phyloP scores from a whole-genome alignment of 2,329 filamentous ascomycete genomes.

The Penicillium aurantiogriseum region DNA sequence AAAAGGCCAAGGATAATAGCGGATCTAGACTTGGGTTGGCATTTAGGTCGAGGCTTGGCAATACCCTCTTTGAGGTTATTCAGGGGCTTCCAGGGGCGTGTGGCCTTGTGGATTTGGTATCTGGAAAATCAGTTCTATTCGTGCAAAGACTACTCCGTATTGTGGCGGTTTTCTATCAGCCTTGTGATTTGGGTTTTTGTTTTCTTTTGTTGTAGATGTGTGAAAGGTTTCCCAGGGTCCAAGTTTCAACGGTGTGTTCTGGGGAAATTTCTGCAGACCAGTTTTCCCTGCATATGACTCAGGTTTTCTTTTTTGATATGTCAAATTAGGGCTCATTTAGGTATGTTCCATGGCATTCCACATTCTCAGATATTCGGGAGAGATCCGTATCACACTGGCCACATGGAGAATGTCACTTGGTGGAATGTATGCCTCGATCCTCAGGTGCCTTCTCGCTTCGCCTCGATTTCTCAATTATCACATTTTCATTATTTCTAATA shows the following conservation, averaged over 20 bases:
- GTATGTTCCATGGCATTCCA: constrained; percentile 1
- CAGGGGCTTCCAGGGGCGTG: constrained; percentile 8
- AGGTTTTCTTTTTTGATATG: not conserved
- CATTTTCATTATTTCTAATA: not conserved
- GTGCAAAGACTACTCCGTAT: not conserved
- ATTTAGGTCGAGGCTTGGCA: constrained; percentile 16
- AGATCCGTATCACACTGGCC: not conserved
- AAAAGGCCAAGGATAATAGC: constrained; percentile 14
- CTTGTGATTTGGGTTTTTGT: not conserved
- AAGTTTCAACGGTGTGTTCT: not conserved
- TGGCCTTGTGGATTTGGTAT: not conserved
- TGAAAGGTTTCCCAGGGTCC: not conserved
- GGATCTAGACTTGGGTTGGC: constrained; percentile 16
- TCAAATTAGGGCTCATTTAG: not conserved
- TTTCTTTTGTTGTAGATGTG: too few species aligned
- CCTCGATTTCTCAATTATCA: not conserved
- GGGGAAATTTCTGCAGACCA: constrained; percentile 1
- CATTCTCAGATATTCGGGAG: not conserved
- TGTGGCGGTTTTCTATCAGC: not conserved
- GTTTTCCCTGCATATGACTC: constrained; percentile 1
- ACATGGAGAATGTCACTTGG: not conserved
- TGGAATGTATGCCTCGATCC: constrained; percentile 1
- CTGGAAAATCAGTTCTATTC: not conserved
- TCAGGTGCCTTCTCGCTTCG: not conserved
- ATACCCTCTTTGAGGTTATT: constrained; percentile 20